Conservation (phyloP, 768 basidiomycete species). For the Tylopilus vinaceipallidus region DNA sequence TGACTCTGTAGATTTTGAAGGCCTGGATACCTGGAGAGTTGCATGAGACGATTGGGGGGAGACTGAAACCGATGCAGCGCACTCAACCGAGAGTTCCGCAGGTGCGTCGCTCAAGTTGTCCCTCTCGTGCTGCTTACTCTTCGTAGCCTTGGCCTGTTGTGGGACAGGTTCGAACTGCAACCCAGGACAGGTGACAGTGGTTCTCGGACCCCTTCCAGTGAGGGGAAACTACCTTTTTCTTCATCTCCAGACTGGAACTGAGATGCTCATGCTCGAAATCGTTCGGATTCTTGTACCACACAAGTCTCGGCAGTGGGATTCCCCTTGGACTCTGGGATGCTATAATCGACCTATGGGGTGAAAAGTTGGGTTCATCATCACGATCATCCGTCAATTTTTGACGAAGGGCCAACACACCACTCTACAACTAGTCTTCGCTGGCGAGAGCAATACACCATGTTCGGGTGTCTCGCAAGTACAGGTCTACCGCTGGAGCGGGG, state of each 20-base stretch:
- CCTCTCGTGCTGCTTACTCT: constrained; percentile 53
- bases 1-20: no score
- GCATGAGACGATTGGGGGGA: not conserved
- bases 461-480: not conserved
- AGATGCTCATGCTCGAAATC: not conserved
- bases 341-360: constrained; percentile 30
- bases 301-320: constrained; percentile 22
- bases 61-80: constrained; percentile 16
- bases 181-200: constrained; percentile 7
- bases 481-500: constrained; percentile 46
- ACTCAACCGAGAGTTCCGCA: constrained; percentile 80
- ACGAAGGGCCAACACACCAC: constrained; percentile 39
- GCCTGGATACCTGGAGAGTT: no score
- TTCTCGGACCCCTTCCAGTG: not conserved
- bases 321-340: constrained; percentile 19
- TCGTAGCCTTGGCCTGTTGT: constrained; percentile 66
- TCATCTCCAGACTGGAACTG: constrained; percentile 22
- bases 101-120: constrained; percentile 86
- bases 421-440: constrained; percentile 37
- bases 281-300: constrained; percentile 17
- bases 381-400: constrained; percentile 6
- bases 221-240: constrained; percentile 30
- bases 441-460: constrained; percentile 32
- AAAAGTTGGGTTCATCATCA: constrained; percentile 40
- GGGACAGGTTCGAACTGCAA: constrained; percentile 41